Base-by-base conservation (phyloP, 2,329 filamentous ascomycete species). In the Gremmenia infestans region DNA sequence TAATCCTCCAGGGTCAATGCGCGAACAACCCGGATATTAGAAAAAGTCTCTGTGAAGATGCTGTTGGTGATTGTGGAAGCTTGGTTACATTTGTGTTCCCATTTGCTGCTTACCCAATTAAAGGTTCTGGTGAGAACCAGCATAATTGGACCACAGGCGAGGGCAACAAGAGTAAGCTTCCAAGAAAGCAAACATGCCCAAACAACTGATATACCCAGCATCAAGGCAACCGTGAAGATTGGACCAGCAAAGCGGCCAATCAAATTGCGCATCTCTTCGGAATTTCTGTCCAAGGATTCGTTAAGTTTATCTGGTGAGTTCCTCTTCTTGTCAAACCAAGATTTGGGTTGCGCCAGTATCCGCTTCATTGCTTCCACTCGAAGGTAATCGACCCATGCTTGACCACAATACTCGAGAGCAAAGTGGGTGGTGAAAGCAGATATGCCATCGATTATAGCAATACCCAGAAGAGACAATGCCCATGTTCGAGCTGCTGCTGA, bases 251-350 rank as follows among this genome's bases (percentile, higher is more conserved):
- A 96, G 1, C 88, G 82, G 2, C 89, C 88, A 0, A 96, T 78
- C 0, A 97, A 74, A 63, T 89, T 91, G 8, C 89, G 82, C 82
- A 94, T 92, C 68, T 96, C 91, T 68, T 97, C 91, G 0, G 87
- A 88, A 64, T 90, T 89, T 15, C 87, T 81, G 65, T 96, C 90
- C 0, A 97, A 78, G 46, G 81, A 87, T 58, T 89, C 85, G 0
- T 79, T 83, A 43, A 97, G 77, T 2, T 78, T 77, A 0, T 78
- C 76, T 0, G 87, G 74, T 0, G 80, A 82, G 69, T 94, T 88
- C 36, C 78, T 76, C 2, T 86, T 77, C 50, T 79, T 75, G 60
- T 91, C 86, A 63, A 96, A 96, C 86, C 91, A 97, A 4, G 80
- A 72, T 58, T 81, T 85, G 0, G 89, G 87, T 67, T 97, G 93